Evolutionary conservation across 2,329 filamentous ascomycete species (phyloP).

Genomic region (Hypoxylon sp.): DNA sequence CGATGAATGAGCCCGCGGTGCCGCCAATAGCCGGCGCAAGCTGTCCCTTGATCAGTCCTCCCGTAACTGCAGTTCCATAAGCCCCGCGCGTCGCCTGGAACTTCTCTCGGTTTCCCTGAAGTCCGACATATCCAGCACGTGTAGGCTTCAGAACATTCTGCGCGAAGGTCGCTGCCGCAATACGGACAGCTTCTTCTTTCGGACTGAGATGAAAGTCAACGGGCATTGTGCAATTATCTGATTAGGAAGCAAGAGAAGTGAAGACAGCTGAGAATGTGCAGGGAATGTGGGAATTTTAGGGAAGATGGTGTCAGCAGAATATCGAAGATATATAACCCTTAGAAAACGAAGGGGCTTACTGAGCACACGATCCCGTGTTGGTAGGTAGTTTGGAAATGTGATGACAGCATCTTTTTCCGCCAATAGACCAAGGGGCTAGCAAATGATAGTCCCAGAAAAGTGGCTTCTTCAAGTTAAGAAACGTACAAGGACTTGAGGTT

Average conservation of each 20-base stretch:
- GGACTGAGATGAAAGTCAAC: slow-evolving; percentile 34
- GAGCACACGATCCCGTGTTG: background rate
- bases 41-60: slow-evolving; percentile 64
- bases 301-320: background rate
- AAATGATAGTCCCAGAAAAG: background rate
- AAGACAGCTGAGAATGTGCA: background rate
- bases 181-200: slow-evolving; percentile 14
- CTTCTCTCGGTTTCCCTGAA: slow-evolving; percentile 47
- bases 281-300: background rate
- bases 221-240: slow-evolving; percentile 23
- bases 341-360: background rate
- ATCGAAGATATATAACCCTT: background rate
- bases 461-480: background rate
- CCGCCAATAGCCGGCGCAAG: slow-evolving; percentile 64
- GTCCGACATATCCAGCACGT: slow-evolving; percentile 17
- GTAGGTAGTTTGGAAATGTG: background rate
- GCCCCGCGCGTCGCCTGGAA: slow-evolving; percentile 65
- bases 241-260: background rate
- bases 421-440: background rate
- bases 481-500: background rate
- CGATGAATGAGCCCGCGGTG: slow-evolving; percentile 60
- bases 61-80: slow-evolving; percentile 61
- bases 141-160: slow-evolving; percentile 24
- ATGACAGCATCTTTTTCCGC: background rate
- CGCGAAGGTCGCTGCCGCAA: slow-evolving; percentile 22